phyloP scores from a whole-genome alignment of 441 rosid species.

The Gossypium laxum region DNA sequence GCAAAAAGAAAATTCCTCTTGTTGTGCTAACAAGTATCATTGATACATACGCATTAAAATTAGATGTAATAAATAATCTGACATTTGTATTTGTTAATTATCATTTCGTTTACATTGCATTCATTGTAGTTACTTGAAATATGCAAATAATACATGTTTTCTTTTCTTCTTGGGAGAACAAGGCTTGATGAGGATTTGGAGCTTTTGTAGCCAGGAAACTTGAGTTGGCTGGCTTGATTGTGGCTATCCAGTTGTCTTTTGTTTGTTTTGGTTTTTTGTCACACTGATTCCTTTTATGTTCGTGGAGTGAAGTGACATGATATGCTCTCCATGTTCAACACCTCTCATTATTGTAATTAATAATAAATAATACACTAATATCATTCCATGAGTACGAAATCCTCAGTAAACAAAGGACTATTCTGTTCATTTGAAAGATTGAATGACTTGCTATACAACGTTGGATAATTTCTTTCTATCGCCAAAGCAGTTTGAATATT shows the following conservation, averaged over 20 bases:
- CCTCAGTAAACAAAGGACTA: too few species aligned
- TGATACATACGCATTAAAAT: neutral
- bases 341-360: neutral
- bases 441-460: too few species aligned
- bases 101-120: neutral
- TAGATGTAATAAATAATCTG: neutral
- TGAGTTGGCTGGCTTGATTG: neutral
- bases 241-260: neutral
- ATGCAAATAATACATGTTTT: neutral
- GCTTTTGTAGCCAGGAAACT: too few species aligned
- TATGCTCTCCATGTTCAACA: neutral
- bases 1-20: neutral
- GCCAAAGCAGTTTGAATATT: too few species aligned
- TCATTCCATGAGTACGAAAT: neutral
- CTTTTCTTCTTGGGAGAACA: neutral
- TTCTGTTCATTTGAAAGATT: too few species aligned
- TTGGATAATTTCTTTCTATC: too few species aligned
- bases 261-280: neutral
- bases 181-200: conserved; percentile 2
- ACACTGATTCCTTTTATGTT: neutral
- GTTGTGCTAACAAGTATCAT: neutral
- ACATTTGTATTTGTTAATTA: neutral
- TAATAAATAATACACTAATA: neutral
- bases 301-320: neutral
- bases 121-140: neutral